Evolutionary conservation across 108 stramenopile species (phyloP).

Genomic region (Cyclotella sp.): DNA sequence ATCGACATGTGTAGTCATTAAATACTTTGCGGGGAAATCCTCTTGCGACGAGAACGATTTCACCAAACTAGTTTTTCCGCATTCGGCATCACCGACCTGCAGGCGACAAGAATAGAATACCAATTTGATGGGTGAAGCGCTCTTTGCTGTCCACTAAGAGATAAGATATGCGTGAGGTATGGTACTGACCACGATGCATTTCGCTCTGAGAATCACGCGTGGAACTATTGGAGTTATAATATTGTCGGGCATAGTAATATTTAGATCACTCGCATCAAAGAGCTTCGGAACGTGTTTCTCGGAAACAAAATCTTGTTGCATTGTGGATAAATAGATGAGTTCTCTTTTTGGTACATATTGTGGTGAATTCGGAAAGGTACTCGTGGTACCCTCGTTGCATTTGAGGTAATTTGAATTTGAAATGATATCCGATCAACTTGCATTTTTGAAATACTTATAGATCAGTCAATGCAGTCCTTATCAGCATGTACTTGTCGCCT

Average conservation of each 20-base stretch:
- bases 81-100: constrained; percentile 2
- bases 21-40: constrained; percentile 1
- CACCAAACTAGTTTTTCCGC: constrained; percentile 13
- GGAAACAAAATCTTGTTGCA: not conserved
- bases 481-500: constrained; percentile 2
- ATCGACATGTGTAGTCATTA: constrained; percentile 6
- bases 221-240: not conserved
- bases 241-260: not conserved
- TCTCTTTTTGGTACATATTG: too few species aligned
- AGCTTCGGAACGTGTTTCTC: not conserved
- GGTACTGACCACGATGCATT: not conserved
- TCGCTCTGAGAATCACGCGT: not conserved
- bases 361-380: too few species aligned
- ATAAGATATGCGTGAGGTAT: not conserved
- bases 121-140: not conserved
- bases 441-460: not conserved
- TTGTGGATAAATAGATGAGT: not conserved
- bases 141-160: not conserved
- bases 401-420: not conserved
- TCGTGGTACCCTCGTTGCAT: not conserved
- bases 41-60: not conserved
- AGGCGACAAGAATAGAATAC: not conserved
- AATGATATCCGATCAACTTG: not conserved
- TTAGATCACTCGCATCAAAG: not conserved
- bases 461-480: too few species aligned